Percentiles rank a stretch among this genome's conserved stretches.
These are phyloP conservation scores for Mycosarcoma mackinlayi DNA, from an alignment of 1,284 basidiomycete species.

Conservation along the genomic window DNA sequence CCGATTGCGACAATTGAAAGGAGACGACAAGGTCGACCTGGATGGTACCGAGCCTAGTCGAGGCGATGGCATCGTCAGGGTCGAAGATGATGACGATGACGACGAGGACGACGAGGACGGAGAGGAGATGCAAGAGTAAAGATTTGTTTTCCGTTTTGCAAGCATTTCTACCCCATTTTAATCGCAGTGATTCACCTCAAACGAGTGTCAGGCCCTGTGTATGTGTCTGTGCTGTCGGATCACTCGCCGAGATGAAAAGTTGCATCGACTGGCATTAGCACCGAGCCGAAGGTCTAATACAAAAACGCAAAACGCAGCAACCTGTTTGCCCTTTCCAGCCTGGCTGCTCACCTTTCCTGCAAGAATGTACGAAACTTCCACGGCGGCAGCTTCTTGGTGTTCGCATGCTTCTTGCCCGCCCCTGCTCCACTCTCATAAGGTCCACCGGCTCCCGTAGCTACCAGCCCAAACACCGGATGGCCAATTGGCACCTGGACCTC, in stretches of 20 bases:
- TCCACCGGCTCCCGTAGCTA: conserved; percentile 2
- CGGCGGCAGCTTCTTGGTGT: conserved; percentile 23
- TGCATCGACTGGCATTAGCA: too few species aligned
- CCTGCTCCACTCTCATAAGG: conserved; percentile 18
- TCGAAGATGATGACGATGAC: conserved; percentile 49
- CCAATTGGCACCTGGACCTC: conserved; percentile 35
- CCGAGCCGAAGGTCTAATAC: too few species aligned
- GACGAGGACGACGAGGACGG: conserved; percentile 39
- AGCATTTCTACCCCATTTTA: not conserved
- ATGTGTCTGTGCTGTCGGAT: not conserved
- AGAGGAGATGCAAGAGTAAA: conserved; percentile 45
- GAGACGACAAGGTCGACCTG: conserved; percentile 19
- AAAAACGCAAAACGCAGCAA: too few species aligned
- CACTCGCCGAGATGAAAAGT: too few species aligned
- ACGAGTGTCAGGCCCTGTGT: not conserved
- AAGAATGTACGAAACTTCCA: conserved; percentile 46
- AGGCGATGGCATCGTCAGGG: conserved; percentile 47
- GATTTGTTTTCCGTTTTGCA: not conserved
- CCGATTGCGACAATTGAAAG: conserved; percentile 47
- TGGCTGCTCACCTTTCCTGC: conserved; percentile 32
- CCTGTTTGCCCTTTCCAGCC: too few species aligned
- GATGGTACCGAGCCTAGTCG: conserved; percentile 40
- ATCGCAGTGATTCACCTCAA: too few species aligned
- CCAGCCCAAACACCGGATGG: conserved; percentile 41
- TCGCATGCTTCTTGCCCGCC: conserved; percentile 27